Percentiles rank a stretch among this genome's conserved stretches.
Evolutionary conservation across 352 stramenopile species (phyloP).

Genomic region (Globisporangium canariense): DNA sequence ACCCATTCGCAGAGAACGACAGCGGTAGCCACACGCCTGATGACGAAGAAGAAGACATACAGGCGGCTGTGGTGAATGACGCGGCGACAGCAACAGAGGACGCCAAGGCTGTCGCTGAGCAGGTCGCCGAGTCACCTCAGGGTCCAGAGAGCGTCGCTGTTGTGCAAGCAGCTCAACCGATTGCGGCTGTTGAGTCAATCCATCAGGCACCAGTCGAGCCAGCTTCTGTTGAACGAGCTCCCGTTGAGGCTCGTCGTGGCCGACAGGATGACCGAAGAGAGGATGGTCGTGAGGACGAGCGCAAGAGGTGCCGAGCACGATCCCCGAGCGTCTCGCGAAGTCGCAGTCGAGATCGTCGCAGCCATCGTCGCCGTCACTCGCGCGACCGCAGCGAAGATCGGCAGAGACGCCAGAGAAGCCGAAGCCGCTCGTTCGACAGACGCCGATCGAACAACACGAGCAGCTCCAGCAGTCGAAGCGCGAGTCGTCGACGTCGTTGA

Average conservation of each 20-base stretch:
- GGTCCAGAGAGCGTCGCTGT: neutral
- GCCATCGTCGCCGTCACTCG: constrained; percentile 19
- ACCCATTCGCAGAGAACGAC: constrained; percentile 67
- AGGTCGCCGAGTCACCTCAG: neutral
- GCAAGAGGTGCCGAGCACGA: neutral
- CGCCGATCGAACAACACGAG: neutral
- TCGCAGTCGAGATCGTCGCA: constrained; percentile 17
- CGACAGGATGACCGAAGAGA: neutral
- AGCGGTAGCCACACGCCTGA: constrained; percentile 15
- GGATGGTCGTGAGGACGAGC: neutral
- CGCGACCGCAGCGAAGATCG: constrained; percentile 11
- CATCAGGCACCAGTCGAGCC: neutral
- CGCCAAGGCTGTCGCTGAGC: neutral
- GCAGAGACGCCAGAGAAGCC: constrained; percentile 3
- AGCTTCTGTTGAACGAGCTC: neutral
- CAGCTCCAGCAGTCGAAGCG: constrained; percentile 6
- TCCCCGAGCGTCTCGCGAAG: constrained; percentile 17
- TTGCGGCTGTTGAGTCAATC: neutral
- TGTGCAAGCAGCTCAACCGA: neutral
- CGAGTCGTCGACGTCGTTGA: constrained; percentile 12
- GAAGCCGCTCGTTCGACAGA: constrained; percentile 20
- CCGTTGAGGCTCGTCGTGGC: neutral
- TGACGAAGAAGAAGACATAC: neutral
- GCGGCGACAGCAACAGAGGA: neutral
- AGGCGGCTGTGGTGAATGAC: neutral